phyloP scores from a whole-genome alignment of 2,329 filamentous ascomycete species.

The Pseudopyricularia javanii region DNA sequence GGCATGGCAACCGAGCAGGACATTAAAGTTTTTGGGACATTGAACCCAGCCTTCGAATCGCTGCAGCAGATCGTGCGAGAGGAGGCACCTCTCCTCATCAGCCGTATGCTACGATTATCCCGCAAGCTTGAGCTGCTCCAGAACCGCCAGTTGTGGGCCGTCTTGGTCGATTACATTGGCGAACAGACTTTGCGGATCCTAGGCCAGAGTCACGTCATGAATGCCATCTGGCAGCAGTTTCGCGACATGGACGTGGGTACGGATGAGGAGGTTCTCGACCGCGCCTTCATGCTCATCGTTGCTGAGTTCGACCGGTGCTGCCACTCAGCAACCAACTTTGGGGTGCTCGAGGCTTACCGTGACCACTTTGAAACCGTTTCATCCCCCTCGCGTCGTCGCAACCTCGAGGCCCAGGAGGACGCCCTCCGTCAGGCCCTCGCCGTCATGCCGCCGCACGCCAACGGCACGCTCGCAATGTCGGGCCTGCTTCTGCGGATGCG shows the following conservation, averaged over 20 bases:
- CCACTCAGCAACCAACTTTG: slow-evolving; percentile 1
- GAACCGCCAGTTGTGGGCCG: slow-evolving; percentile 17
- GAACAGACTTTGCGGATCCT: slow-evolving; percentile 17
- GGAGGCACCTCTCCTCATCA: slow-evolving; percentile 20
- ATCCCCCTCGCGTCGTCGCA: slow-evolving; percentile 1
- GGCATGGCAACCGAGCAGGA: slow-evolving; percentile 11
- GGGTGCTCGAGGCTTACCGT: slow-evolving; percentile 1
- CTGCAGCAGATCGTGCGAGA: slow-evolving; percentile 19
- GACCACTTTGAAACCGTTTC: slow-evolving; percentile 3
- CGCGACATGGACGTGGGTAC: slow-evolving; percentile 18
- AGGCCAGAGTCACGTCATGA: slow-evolving; percentile 15
- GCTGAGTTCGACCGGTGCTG: slow-evolving; percentile 2
- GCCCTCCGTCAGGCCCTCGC: background rate
- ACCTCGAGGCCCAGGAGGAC: background rate
- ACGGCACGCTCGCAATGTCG: background rate
- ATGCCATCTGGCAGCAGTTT: slow-evolving; percentile 17
- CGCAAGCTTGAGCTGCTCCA: slow-evolving; percentile 21
- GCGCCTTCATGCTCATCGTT: slow-evolving; percentile 1
- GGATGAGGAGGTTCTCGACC: slow-evolving; percentile 8
- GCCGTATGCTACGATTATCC: slow-evolving; percentile 19
- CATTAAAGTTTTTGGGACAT: slow-evolving; percentile 16
- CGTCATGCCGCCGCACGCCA: background rate
- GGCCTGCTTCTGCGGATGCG: slow-evolving; percentile 2
- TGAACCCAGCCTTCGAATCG: slow-evolving; percentile 21
- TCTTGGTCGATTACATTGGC: slow-evolving; percentile 19